These are phyloP conservation scores for Cyclocybe aegerita DNA, from an alignment of 768 basidiomycete species.

Conservation along the genomic window DNA sequence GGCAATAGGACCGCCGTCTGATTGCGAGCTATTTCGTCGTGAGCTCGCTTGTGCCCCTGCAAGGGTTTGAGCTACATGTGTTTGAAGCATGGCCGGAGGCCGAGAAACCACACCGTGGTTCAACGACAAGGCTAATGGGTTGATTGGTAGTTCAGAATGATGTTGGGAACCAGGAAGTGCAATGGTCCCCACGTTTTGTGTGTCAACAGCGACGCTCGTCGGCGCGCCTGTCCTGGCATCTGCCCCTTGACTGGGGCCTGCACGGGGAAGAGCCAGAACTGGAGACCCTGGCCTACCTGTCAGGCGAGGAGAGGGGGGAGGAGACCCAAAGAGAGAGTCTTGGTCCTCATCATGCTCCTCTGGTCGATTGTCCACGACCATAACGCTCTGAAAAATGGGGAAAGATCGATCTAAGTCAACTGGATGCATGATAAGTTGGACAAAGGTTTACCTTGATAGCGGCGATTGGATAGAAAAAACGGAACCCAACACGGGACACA, in stretches of 20 bases:
- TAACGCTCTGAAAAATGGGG: background rate
- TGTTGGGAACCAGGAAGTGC: conserved; percentile 95
- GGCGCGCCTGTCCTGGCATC: conserved; percentile 17
- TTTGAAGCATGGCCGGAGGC: conserved; percentile 34
- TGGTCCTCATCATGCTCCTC: conserved; percentile 35
- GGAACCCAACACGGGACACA: too few species aligned
- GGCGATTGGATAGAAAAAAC: too few species aligned
- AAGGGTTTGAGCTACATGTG: background rate
- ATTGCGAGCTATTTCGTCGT: background rate
- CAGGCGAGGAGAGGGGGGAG: conserved; percentile 59
- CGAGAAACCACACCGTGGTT: conserved; percentile 37
- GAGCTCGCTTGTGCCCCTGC: background rate
- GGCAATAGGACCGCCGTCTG: conserved; percentile 1
- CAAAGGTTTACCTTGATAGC: too few species aligned
- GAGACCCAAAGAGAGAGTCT: conserved; percentile 83
- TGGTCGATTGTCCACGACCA: background rate
- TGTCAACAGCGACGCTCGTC: conserved; percentile 28
- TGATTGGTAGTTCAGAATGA: conserved; percentile 83
- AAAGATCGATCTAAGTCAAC: too few species aligned
- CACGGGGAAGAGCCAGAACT: conserved; percentile 56
- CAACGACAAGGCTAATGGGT: conserved; percentile 72
- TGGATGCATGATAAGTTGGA: too few species aligned
- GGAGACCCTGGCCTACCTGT: conserved; percentile 77
- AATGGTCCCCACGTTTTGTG: conserved; percentile 96
- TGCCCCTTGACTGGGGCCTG: conserved; percentile 19